Evolutionary conservation across 192 early-diverging fungal genomes (phyloP).

Genomic region (Podila clonocystis): DNA sequence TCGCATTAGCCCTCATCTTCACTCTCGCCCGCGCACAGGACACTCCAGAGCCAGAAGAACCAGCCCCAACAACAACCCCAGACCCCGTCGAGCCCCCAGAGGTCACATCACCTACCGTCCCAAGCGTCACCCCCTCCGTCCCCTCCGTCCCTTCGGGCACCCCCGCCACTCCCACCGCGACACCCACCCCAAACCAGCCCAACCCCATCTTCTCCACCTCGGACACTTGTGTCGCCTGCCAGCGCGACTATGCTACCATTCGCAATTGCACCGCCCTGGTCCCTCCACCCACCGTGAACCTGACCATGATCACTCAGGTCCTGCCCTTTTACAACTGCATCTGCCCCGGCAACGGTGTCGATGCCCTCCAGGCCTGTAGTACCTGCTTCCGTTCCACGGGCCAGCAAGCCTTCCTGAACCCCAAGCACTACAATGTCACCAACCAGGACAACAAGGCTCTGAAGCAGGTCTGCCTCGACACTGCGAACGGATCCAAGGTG

Average conservation of each 20-base stretch:
- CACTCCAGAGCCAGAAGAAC: background rate
- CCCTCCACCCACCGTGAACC: slow-evolving; percentile 19
- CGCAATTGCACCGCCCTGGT: slow-evolving; percentile 24
- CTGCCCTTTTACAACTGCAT: slow-evolving; percentile 31
- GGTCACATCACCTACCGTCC: background rate
- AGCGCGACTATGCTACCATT: slow-evolving; percentile 17
- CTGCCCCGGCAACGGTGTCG: slow-evolving; percentile 4
- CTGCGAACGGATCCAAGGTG: slow-evolving; percentile 13
- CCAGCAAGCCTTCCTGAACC: slow-evolving; percentile 13
- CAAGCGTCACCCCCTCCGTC: background rate
- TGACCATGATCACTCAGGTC: slow-evolving; percentile 25
- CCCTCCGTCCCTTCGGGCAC: background rate
- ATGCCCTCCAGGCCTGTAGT: slow-evolving; percentile 19
- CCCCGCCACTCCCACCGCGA: background rate
- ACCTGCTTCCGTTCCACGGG: slow-evolving; percentile 40
- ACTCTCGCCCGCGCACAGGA: background rate
- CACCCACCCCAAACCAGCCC: slow-evolving; percentile 8
- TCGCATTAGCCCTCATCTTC: background rate
- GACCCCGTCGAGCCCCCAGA: background rate
- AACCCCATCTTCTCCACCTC: slow-evolving; percentile 44
- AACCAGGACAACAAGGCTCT: slow-evolving; percentile 20
- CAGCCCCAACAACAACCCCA: background rate
- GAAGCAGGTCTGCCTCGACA: slow-evolving; percentile 26
- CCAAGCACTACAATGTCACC: slow-evolving; percentile 22
- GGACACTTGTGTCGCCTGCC: slow-evolving; percentile 27